Evolutionary conservation across 78 protist species (phyloP).

Genomic region (Dictyostelium intermedium): DNA sequence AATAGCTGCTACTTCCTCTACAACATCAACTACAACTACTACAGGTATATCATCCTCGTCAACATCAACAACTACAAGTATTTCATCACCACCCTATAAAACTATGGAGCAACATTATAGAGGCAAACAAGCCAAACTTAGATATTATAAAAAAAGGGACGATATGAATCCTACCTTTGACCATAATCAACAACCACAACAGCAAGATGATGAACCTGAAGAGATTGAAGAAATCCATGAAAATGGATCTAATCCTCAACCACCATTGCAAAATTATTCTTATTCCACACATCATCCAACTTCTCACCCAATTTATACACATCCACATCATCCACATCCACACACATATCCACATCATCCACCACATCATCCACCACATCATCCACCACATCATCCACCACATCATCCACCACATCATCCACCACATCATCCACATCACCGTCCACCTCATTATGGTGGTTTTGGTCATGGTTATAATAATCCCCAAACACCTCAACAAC

Average conservation of each 20-base stretch:
- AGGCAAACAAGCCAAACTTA: background rate
- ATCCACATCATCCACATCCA: background rate
- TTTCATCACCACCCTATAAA: background rate
- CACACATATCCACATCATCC: background rate
- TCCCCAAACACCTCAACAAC: background rate
- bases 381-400: background rate
- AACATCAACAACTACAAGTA: background rate
- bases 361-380: background rate
- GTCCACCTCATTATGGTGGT: background rate
- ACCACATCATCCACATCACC: background rate
- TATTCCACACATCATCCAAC: background rate
- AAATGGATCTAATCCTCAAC: background rate
- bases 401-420: background rate
- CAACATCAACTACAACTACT: background rate
- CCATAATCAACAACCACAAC: background rate
- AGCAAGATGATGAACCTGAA: background rate
- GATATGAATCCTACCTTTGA: background rate
- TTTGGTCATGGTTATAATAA: background rate
- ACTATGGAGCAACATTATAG: background rate
- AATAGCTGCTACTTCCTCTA: background rate
- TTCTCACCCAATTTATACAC: background rate
- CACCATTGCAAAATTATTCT: background rate
- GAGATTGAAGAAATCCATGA: background rate
- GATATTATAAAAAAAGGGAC: background rate
- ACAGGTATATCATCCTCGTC: background rate